Evolutionary conservation across 2,329 filamentous ascomycete genomes (phyloP), one percentile per base, ranked within the genome.

Genomic region (Cladobotryum mycophilum): DNA sequence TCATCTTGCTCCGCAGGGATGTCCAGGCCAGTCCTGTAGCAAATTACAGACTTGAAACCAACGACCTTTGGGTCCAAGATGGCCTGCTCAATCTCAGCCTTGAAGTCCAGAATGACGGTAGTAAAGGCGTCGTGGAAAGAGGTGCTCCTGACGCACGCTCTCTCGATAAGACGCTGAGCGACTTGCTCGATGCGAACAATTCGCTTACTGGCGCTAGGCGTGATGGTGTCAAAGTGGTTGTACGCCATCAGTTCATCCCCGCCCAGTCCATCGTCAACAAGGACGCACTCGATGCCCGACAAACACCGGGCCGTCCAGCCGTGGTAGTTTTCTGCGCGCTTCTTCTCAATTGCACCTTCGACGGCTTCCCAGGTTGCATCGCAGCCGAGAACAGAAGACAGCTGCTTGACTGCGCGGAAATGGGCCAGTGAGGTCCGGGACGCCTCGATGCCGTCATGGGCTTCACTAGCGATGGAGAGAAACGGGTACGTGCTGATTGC

Each of bases 41-140:
- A 92, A 49, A 95, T 81, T 45, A 91, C 82, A 1, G 84, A 88
- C 66, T 95, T 93, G 76, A 95, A 95, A 2, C 80, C 89, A 1
- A 81, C 87, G 2, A 95, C 83, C 15, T 84, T 76, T 0, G 79
- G 70, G 41, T 93, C 84, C 0, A 74, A 70, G 22, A 90, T 73
- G 3, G 80, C 76, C 1, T 73, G 66, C 11, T 69, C 62, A 35
- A 93, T 82, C 12, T 67, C 62, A 1, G 64, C 59, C 11, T 74
- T 65, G 30, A 72, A 65, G 3, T 41, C 56, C 30, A 60, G 61
- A 1, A 69, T 61, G 66, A 71, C 73, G 30, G 61, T 67, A 0
- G 55, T 55, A 18, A 60, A 61, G 3, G 63, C 67, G 13, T 68
- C 52, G 3, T 59, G 55, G 1, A 57, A 48, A 1, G 56, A 50